These are phyloP conservation scores for Melaleuca alternifolia DNA, from an alignment of 345 rosid species.

Conservation along the genomic window DNA sequence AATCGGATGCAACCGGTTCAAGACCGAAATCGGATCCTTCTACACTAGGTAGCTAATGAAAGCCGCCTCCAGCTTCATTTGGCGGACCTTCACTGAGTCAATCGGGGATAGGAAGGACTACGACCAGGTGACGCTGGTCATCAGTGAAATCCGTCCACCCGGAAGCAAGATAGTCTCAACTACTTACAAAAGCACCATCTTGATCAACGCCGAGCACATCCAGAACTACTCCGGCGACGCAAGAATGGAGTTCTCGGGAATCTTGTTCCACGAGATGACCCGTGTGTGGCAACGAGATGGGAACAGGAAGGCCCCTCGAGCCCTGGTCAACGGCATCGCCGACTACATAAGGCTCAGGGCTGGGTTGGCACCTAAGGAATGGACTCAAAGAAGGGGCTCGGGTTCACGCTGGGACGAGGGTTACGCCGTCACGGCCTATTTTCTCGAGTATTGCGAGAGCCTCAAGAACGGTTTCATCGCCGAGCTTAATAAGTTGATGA, in stretches of 20 bases:
- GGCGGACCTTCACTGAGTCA: neutral
- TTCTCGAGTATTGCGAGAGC: neutral
- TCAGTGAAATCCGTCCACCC: neutral
- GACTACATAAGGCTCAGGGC: constrained; percentile 4
- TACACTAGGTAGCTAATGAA: neutral
- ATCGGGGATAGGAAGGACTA: neutral
- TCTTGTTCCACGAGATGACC: neutral
- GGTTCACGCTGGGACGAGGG: constrained; percentile 5
- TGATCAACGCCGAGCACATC: constrained; percentile 1
- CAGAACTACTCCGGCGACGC: neutral
- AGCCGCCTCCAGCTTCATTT: neutral
- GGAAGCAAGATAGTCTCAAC: neutral
- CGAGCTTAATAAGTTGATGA: constrained; percentile 2
- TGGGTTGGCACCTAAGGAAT: neutral
- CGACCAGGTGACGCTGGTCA: neutral
- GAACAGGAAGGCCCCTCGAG: neutral
- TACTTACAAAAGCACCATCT: constrained; percentile 4
- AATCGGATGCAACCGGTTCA: neutral
- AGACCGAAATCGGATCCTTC: neutral
- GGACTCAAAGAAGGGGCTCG: constrained; percentile 2
- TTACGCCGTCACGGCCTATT: constrained; percentile 2
- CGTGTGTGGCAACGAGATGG: neutral
- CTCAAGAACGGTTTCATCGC: neutral
- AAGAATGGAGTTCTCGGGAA: neutral
- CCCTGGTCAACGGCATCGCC: neutral